Evolutionary conservation across 805 yeast species (phyloP).

Genomic region (Metschnikowia kunwiensis): DNA sequence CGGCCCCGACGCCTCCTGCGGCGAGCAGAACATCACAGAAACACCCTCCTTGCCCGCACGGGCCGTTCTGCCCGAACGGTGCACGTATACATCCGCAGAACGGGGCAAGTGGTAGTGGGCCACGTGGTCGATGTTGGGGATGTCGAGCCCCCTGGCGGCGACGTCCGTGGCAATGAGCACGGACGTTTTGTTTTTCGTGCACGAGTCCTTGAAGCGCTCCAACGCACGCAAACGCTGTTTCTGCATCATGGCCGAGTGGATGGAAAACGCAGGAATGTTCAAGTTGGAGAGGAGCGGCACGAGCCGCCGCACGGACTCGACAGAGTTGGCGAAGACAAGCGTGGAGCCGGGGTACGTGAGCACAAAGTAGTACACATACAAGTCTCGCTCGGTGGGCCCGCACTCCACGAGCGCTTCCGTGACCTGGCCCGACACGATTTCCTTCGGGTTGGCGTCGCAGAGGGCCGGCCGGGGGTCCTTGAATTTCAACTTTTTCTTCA

Average conservation of each 20-base stretch:
- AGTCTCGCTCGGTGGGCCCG: slow-evolving; percentile 83
- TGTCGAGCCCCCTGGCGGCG: slow-evolving; percentile 97
- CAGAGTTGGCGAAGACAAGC: slow-evolving; percentile 89
- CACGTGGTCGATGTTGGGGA: slow-evolving; percentile 86
- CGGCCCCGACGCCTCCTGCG: slow-evolving; percentile 90
- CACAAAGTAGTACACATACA: slow-evolving; percentile 83
- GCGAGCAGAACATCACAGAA: slow-evolving; percentile 89
- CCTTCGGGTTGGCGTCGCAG: slow-evolving; percentile 84
- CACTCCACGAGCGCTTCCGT: slow-evolving; percentile 90
- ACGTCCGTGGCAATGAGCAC: slow-evolving; percentile 93
- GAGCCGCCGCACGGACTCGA: slow-evolving; percentile 87
- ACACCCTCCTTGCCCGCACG: slow-evolving; percentile 94
- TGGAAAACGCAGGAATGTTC: slow-evolving; percentile 65
- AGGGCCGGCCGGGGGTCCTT: slow-evolving; percentile 62
- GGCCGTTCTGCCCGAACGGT: slow-evolving; percentile 98
- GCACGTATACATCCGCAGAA: slow-evolving; percentile 90
- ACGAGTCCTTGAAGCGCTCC: slow-evolving; percentile 69
- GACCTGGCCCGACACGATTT: slow-evolving; percentile 68
- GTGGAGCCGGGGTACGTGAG: slow-evolving; percentile 86
- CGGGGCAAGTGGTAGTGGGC: slow-evolving; percentile 95
- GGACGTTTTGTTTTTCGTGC: slow-evolving; percentile 46
- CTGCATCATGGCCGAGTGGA: slow-evolving; percentile 94
- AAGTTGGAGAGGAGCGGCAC: slow-evolving; percentile 72
- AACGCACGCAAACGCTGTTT: slow-evolving; percentile 84
- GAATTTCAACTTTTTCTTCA: slow-evolving; percentile 70